Evolutionary conservation across 2,329 filamentous ascomycete species (phyloP), one percentile per base, ranked within the genome.

Genomic region (Mollisia scopiformis): DNA sequence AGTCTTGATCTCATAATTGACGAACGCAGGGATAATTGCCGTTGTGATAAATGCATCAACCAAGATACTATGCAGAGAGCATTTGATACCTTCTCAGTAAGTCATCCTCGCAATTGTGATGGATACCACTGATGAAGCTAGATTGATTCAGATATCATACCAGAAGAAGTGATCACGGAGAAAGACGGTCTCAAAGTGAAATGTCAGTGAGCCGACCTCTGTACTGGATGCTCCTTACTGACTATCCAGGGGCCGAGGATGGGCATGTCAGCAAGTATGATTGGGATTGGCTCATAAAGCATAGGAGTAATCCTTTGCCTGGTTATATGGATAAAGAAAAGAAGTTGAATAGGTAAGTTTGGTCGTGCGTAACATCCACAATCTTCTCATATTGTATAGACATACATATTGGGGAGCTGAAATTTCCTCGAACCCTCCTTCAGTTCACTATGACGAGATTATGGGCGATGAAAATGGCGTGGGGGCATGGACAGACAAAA

Each of bases 11-110:
- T 53, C 23, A 46, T 59, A 57, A 59, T 55, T 68, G 19, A 69
- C 49, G 2, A 28, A 6, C 23, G 50, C 33, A 73, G 89, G 64
- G 90, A 93, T 68, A 89, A 91, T 69, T 93, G 90, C 70, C 88
- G 86, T 61, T 93, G 90, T 71, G 68, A 74, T 1, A 73, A 78
- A 62, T 93, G 90, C 71, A 80, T 90, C 25, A 88, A 92, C 73
- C 83, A 84, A 59, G 84, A 87, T 62, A 93, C 90, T 4, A 85
- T 82, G 73, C 90, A 93, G 74, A 79, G 88, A 27, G 82, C 84
- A 54, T 80, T 90, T 58, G 83, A 92, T 69, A 91, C 87, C 0
- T 91, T 91, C 68, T 79, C 82, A 59, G 86, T 90, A 72, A 66
- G 78, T 69, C n/a, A 21, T 53, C 14, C 14, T 33, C 13, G 27